phyloP scores from a whole-genome alignment of 2,329 filamentous ascomycete genomes.

The Penicillium sp. region DNA sequence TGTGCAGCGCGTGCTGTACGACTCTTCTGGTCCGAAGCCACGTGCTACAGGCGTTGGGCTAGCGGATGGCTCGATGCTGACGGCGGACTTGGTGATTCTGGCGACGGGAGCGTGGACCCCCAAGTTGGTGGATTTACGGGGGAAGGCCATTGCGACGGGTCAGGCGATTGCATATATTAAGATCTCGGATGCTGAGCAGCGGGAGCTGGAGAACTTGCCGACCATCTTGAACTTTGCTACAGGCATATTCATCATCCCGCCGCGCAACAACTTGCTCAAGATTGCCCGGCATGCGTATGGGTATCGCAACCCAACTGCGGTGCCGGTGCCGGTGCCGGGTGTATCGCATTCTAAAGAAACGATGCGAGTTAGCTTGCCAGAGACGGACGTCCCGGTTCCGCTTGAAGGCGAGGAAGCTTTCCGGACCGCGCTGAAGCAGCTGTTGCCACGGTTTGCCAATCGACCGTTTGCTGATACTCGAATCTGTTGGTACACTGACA shows the following conservation, averaged over 20 bases:
- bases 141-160: constrained; percentile 71
- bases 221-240: constrained; percentile 50
- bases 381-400: constrained; percentile 36
- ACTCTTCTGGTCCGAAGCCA: constrained; percentile 18
- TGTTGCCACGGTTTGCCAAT: constrained; percentile 56
- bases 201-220: constrained; percentile 58
- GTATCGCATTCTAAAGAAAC: constrained; percentile 13
- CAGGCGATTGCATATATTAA: constrained; percentile 74
- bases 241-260: constrained; percentile 53
- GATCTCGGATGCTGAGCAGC: constrained; percentile 66
- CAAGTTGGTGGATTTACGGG: constrained; percentile 68
- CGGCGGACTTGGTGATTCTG: constrained; percentile 68
- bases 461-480: constrained; percentile 58
- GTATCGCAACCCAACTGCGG: constrained; percentile 47
- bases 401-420: constrained; percentile 57
- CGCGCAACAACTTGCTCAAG: constrained; percentile 55
- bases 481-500: constrained; percentile 73
- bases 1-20: constrained; percentile 34
- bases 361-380: constrained; percentile 39
- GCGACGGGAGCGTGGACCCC: constrained; percentile 86
- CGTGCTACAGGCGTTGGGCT: constrained; percentile 52
- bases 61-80: constrained; percentile 45
- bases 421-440: constrained; percentile 54
- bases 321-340: constrained; percentile 30
- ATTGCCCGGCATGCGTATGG: constrained; percentile 64